Percentiles rank a stretch among this genome's conserved stretches.
Evolutionary conservation across 352 stramenopile genomes (phyloP).

Genomic region (Globisporangium middletonii): DNA sequence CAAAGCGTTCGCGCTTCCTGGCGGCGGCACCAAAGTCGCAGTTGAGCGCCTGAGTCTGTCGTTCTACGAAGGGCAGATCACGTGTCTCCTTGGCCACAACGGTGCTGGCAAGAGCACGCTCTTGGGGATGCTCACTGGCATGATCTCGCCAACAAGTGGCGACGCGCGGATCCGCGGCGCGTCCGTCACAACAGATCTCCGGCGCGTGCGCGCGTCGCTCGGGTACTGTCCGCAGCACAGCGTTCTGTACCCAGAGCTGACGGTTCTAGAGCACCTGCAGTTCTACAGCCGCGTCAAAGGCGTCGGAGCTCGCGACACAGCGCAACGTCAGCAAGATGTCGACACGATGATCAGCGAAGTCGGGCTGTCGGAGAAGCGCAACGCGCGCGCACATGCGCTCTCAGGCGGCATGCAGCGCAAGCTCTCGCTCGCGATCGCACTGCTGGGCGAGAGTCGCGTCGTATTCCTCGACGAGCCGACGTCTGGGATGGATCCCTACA

Average conservation of each 20-base stretch:
- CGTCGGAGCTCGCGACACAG: slow-evolving; percentile 13
- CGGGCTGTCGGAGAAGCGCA: slow-evolving; percentile 86
- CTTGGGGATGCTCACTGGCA: slow-evolving; percentile 78
- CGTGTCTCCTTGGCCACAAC: slow-evolving; percentile 93
- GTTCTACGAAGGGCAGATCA: slow-evolving; percentile 93
- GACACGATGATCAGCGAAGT: slow-evolving; percentile 83
- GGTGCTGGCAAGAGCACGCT: slow-evolving; percentile 90
- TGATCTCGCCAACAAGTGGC: slow-evolving; percentile 48
- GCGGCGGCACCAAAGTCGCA: slow-evolving; percentile 65
- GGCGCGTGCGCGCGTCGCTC: slow-evolving; percentile 84
- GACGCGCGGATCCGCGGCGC: slow-evolving; percentile 52
- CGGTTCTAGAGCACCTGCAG: slow-evolving; percentile 92
- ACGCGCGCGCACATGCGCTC: slow-evolving; percentile 39
- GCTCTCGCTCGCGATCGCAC: slow-evolving; percentile 69
- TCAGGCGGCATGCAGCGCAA: slow-evolving; percentile 81
- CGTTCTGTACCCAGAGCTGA: slow-evolving; percentile 94
- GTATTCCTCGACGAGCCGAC: slow-evolving; percentile 89
- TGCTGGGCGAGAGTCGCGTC: slow-evolving; percentile 63
- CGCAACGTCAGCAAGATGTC: slow-evolving; percentile 17
- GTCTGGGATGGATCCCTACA: slow-evolving; percentile 93
- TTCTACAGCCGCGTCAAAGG: slow-evolving; percentile 94
- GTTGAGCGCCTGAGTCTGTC: slow-evolving; percentile 80
- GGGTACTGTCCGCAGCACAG: slow-evolving; percentile 97
- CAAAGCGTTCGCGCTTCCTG: slow-evolving; percentile 72
- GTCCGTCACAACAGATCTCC: slow-evolving; percentile 71